Conservation (phyloP, 805 yeast species). For the Candida multigemmis region DNA sequence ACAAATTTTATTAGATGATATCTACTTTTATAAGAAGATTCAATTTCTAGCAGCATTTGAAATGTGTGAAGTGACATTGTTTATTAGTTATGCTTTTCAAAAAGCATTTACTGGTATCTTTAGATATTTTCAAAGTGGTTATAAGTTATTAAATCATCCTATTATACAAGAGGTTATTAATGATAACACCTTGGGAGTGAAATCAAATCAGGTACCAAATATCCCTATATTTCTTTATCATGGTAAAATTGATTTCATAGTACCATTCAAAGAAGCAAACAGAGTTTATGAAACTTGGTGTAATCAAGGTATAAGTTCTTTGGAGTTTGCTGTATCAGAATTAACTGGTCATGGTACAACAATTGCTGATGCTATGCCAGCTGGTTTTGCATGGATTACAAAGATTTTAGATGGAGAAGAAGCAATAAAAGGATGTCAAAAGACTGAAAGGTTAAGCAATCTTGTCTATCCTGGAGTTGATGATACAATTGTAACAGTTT, state of each 20-base stretch:
- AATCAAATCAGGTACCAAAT: constrained; percentile 12
- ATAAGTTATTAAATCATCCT: constrained; percentile 7
- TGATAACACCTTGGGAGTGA: constrained; percentile 13
- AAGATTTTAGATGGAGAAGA: constrained; percentile 23
- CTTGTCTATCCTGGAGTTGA: constrained; percentile 6
- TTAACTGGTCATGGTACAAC: constrained; percentile 18
- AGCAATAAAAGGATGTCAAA: constrained; percentile 39
- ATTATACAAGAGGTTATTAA: constrained; percentile 7
- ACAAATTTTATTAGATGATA: neutral
- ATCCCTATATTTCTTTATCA: constrained; percentile 17
- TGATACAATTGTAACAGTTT: no score
- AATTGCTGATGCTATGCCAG: constrained; percentile 9
- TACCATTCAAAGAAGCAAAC: constrained; percentile 13
- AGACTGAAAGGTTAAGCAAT: constrained; percentile 28
- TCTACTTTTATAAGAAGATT: constrained; percentile 2
- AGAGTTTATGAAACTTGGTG: constrained; percentile 18
- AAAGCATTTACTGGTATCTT: constrained; percentile 7
- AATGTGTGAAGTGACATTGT: constrained; percentile 2
- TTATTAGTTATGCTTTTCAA: constrained; percentile 3
- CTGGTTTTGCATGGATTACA: constrained; percentile 12
- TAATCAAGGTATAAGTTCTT: constrained; percentile 13
- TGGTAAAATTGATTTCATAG: constrained; percentile 12
- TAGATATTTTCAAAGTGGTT: constrained; percentile 7
- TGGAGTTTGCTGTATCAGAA: constrained; percentile 17
- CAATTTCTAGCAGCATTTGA: constrained; percentile 3